Evolutionary conservation across 768 basidiomycete species (phyloP).

Genomic region (Pleurotus citrinopileatus): DNA sequence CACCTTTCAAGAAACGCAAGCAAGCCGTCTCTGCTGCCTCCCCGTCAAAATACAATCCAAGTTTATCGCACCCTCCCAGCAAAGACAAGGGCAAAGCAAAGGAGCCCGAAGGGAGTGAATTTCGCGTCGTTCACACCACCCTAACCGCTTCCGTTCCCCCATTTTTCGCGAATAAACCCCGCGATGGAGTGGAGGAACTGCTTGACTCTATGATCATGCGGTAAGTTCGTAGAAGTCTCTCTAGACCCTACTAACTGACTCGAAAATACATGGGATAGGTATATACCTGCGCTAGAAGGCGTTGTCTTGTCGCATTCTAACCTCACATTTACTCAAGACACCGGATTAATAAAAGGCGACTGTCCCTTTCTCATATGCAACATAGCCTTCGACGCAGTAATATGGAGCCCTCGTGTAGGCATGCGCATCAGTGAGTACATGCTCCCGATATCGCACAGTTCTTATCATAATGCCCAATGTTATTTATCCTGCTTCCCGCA

Average conservation of each 20-base stretch:
- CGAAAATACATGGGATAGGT: constrained; percentile 44
- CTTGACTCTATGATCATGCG: constrained; percentile 95
- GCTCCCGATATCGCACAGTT: constrained; percentile 1
- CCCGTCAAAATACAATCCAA: constrained; percentile 29
- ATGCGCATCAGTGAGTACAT: constrained; percentile 67
- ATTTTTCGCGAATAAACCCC: constrained; percentile 71
- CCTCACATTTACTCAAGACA: constrained; percentile 59
- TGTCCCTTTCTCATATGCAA: constrained; percentile 81
- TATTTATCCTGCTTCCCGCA: not conserved
- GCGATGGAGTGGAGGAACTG: constrained; percentile 80
- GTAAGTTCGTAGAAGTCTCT: constrained; percentile 39
- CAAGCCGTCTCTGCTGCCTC: constrained; percentile 25
- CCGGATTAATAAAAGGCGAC: constrained; percentile 71
- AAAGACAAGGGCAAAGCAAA: constrained; percentile 38
- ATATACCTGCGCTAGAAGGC: constrained; percentile 82
- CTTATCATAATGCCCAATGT: constrained; percentile 7
- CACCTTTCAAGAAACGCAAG: constrained; percentile 47
- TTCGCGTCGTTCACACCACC: constrained; percentile 60
- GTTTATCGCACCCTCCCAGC: constrained; percentile 27
- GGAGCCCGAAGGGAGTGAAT: constrained; percentile 41
- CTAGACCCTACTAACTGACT: not conserved
- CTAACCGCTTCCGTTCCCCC: constrained; percentile 78
- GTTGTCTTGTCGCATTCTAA: constrained; percentile 87
- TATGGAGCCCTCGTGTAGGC: constrained; percentile 86
- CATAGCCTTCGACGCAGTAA: constrained; percentile 76